Evolutionary conservation across 1,139 yeast species (phyloP).

Genomic region (Debaryomycetaceae sp.): DNA sequence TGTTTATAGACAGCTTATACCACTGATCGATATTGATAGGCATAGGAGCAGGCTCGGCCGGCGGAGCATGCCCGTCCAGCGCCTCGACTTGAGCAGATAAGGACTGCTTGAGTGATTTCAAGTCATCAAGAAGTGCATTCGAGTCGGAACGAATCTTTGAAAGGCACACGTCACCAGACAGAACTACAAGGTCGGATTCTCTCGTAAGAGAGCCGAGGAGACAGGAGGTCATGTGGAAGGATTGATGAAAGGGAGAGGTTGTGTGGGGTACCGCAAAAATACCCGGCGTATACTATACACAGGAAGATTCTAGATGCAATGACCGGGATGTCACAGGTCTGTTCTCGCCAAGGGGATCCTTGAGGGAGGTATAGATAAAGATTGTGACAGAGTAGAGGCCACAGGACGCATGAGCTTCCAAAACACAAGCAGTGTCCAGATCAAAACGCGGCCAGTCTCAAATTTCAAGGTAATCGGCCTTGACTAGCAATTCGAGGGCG

Average conservation of each 20-base stretch:
- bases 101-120: conserved; percentile 18
- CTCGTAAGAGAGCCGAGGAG: conserved; percentile 18
- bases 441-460: no score
- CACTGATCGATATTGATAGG: conserved; percentile 12
- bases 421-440: no score
- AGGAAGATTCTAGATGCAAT: no score
- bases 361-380: no score
- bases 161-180: conserved; percentile 15
- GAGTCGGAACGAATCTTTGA: conserved; percentile 14
- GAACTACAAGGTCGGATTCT: conserved; percentile 16
- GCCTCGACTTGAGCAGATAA: conserved; percentile 8
- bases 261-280: no score
- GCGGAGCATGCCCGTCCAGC: not conserved
- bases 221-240: no score
- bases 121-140: conserved; percentile 13
- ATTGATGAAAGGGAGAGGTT: no score
- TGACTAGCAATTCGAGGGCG: conserved; percentile 82
- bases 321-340: no score
- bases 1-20: conserved; percentile 26
- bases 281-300: no score
- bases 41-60: not conserved
- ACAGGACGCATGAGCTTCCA: no score
- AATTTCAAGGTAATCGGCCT: conserved; percentile 80
- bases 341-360: no score
- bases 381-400: no score